Evolutionary conservation across 1,284 basidiomycete species (phyloP).

Genomic region (Pseudozyma flocculosa): DNA sequence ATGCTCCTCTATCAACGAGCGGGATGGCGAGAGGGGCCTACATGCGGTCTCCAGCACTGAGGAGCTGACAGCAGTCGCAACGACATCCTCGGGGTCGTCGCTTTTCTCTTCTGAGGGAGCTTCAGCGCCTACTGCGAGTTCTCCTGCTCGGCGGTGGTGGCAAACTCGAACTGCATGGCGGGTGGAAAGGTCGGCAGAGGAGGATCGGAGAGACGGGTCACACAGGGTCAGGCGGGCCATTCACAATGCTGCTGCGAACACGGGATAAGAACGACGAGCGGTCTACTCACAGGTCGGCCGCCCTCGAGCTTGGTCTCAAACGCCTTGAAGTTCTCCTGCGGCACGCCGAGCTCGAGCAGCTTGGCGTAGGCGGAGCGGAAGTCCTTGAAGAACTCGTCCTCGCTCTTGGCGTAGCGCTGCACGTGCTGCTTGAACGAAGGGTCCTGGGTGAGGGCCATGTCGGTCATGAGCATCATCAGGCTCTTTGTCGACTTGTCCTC

Average conservation of each 20-base stretch:
- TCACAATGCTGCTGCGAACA: not conserved
- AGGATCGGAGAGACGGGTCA: too few relatives aligned
- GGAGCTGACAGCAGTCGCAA: too few relatives aligned
- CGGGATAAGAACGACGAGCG: not conserved
- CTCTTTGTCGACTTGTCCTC: constrained; percentile 83
- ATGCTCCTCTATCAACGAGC: too few relatives aligned
- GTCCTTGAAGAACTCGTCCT: constrained; percentile 56
- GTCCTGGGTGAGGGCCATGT: constrained; percentile 50
- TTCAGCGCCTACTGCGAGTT: constrained; percentile 14
- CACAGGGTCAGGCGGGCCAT: too few relatives aligned
- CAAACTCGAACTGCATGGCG: constrained; percentile 22
- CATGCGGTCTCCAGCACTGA: too few relatives aligned
- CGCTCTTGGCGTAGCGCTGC: constrained; percentile 53
- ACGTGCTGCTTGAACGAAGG: constrained; percentile 50
- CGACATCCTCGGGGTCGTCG: too few relatives aligned
- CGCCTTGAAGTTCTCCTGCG: constrained; percentile 49
- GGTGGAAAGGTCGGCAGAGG: constrained; percentile 2
- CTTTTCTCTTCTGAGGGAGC: not conserved
- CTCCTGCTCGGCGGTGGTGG: constrained; percentile 43
- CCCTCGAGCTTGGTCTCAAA: constrained; percentile 38
- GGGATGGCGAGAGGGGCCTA: too few relatives aligned
- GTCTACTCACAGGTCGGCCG: constrained; percentile 13
- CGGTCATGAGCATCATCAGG: constrained; percentile 77
- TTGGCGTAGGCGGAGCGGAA: constrained; percentile 42
- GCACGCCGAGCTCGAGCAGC: constrained; percentile 55